Conservation (phyloP, 2,329 filamentous ascomycete genomes). For the Colletotrichum sansevieriae region DNA sequence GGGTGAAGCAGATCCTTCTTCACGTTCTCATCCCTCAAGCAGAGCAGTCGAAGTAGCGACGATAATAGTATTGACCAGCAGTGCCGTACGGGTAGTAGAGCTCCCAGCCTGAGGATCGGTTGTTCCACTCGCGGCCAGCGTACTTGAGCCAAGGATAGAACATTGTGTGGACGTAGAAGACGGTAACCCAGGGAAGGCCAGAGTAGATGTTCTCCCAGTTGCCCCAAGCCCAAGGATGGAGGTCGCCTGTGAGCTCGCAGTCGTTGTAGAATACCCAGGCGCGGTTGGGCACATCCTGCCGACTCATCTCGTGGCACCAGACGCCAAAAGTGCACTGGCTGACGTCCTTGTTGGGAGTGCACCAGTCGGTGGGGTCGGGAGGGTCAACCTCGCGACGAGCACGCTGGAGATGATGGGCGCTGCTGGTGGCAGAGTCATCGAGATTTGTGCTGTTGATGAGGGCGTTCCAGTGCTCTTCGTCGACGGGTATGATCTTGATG, state of each 20-base stretch:
- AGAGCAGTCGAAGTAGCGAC: conserved; percentile 36
- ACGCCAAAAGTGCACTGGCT: conserved; percentile 32
- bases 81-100: conserved; percentile 29
- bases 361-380: conserved; percentile 33
- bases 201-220: conserved; percentile 27
- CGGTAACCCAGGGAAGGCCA: conserved; percentile 29
- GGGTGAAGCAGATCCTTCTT: neutral
- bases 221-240: conserved; percentile 17
- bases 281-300: conserved; percentile 16
- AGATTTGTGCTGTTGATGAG: conserved; percentile 22
- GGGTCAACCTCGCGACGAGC: conserved; percentile 5
- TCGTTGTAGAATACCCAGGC: conserved; percentile 36
- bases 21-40: neutral
- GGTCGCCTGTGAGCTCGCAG: conserved; percentile 24
- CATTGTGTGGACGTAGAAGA: conserved; percentile 14
- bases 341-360: conserved; percentile 17
- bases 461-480: conserved; percentile 25
- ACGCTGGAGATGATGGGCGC: neutral
- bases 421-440: neutral
- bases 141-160: conserved; percentile 21
- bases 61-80: conserved; percentile 23
- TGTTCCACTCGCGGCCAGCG: conserved; percentile 23
- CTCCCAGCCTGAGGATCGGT: conserved; percentile 16
- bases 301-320: conserved; percentile 28
- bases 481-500: conserved; percentile 31